Percentiles rank a stretch among this genome's conserved stretches.
Conservation (phyloP, 352 stramenopile species). For the Globisporangium ultimum region DNA sequence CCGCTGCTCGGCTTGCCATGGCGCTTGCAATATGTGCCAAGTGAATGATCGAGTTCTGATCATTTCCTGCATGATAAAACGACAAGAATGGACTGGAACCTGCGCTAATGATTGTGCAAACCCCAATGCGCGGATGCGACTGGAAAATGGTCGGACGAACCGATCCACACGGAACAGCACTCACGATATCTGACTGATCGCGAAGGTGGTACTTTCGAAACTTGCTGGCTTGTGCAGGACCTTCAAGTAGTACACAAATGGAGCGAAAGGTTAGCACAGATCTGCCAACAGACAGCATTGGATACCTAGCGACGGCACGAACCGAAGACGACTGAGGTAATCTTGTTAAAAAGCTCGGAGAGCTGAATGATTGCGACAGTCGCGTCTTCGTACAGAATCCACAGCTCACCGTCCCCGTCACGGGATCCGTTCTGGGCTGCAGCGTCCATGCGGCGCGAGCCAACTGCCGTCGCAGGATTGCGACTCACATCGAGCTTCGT, state of each 20-base stretch:
- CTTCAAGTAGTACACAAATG: conserved; percentile 12
- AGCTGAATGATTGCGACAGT: conserved; percentile 79
- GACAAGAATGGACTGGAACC: conserved; percentile 65
- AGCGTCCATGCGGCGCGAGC: conserved; percentile 24
- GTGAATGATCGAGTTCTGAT: conserved; percentile 86
- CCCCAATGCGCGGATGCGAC: conserved; percentile 65
- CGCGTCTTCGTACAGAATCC: conserved; percentile 72
- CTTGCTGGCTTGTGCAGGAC: conserved; percentile 65
- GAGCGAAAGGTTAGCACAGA: neutral
- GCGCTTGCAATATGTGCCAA: conserved; percentile 82
- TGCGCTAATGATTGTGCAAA: conserved; percentile 71
- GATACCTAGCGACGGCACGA: conserved; percentile 1
- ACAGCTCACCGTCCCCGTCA: conserved; percentile 54
- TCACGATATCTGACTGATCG: conserved; percentile 64
- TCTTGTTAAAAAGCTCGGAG: conserved; percentile 48
- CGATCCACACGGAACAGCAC: conserved; percentile 56
- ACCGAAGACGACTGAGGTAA: conserved; percentile 57
- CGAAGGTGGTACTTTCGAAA: conserved; percentile 78
- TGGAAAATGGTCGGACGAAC: conserved; percentile 79
- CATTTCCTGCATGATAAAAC: conserved; percentile 82
- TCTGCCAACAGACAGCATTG: neutral
- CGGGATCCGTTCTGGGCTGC: conserved; percentile 15
- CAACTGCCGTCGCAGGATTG: conserved; percentile 28
- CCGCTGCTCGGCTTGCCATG: conserved; percentile 69
- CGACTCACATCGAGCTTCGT: conserved; percentile 53